These are phyloP conservation scores for Ophiocordyceps australis DNA, from an alignment of 2,329 filamentous ascomycete genomes.

Conservation along the genomic window DNA sequence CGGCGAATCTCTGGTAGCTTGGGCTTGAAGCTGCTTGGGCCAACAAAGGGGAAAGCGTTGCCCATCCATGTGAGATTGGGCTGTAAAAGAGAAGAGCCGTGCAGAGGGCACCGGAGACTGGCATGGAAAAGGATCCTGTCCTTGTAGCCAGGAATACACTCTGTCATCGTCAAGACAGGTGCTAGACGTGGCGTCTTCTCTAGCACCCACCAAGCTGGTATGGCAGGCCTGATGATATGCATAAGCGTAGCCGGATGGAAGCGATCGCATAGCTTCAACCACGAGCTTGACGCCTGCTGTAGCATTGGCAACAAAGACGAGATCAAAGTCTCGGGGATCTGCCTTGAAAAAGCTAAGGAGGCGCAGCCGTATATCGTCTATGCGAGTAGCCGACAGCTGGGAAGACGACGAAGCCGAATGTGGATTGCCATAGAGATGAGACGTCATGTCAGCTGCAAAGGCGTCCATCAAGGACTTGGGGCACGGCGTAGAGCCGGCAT, in stretches of 20 bases:
- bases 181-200: conserved; percentile 49
- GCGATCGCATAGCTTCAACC: conserved; percentile 54
- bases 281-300: conserved; percentile 84
- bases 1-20: conserved; percentile 4
- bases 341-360: conserved; percentile 66
- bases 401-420: conserved; percentile 76
- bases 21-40: conserved; percentile 28
- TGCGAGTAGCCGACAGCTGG: conserved; percentile 52
- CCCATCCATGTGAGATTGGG: conserved; percentile 87
- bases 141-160: conserved; percentile 45
- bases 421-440: conserved; percentile 73
- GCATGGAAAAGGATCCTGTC: conserved; percentile 12
- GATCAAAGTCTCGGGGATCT: conserved; percentile 62
- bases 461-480: conserved; percentile 63
- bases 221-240: conserved; percentile 72
- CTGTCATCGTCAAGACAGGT: conserved; percentile 48
- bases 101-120: conserved; percentile 7
- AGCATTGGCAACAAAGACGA: conserved; percentile 84
- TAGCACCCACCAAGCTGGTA: conserved; percentile 69
- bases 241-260: conserved; percentile 58
- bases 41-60: conserved; percentile 55
- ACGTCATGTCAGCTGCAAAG: conserved; percentile 64
- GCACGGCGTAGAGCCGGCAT: conserved; percentile 82
- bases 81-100: conserved; percentile 60
- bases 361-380: conserved; percentile 58